These are phyloP conservation scores for Salvia hispanica DNA, from an alignment of 257 asterid genomes.

Conservation along the genomic window DNA sequence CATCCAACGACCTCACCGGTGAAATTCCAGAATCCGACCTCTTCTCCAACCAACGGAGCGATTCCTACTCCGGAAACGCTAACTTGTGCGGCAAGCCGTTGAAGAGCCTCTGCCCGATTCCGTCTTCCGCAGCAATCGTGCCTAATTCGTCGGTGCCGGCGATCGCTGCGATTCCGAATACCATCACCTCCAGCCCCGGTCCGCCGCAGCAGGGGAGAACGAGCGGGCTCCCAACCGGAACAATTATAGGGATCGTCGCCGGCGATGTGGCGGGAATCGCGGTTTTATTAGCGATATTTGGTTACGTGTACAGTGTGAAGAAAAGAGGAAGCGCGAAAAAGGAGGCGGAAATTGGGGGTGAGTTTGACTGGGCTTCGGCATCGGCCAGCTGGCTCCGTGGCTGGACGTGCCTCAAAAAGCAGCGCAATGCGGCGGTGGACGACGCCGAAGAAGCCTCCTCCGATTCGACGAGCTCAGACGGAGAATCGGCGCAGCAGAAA, in stretches of 20 bases:
- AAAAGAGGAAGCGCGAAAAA: constrained; percentile 46
- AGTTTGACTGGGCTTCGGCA: constrained; percentile 71
- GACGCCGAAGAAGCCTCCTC: constrained; percentile 36
- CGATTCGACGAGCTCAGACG: constrained; percentile 46
- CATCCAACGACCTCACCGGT: constrained; percentile 60
- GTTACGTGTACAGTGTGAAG: constrained; percentile 50
- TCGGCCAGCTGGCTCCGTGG: constrained; percentile 75
- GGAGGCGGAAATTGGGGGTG: constrained; percentile 53
- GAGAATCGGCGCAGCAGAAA: constrained; percentile 45
- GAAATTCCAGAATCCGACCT: constrained; percentile 55
- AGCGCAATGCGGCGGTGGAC: constrained; percentile 40
- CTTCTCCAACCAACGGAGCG: constrained; percentile 48
- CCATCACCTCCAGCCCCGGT: constrained; percentile 47
- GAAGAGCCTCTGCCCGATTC: constrained; percentile 55
- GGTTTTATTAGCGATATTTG: constrained; percentile 48
- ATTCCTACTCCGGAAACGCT: constrained; percentile 63
- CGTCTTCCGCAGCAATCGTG: constrained; percentile 47
- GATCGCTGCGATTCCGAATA: constrained; percentile 81
- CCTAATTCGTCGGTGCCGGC: constrained; percentile 62
- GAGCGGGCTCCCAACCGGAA: constrained; percentile 46
- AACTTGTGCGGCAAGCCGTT: constrained; percentile 72
- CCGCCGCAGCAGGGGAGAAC: constrained; percentile 14
- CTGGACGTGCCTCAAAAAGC: constrained; percentile 73
- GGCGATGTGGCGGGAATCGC: constrained; percentile 73
- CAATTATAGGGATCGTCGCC: constrained; percentile 68